Conservation (phyloP, 2,329 filamentous ascomycete species). For the Pseudogymnoascus sp. region DNA sequence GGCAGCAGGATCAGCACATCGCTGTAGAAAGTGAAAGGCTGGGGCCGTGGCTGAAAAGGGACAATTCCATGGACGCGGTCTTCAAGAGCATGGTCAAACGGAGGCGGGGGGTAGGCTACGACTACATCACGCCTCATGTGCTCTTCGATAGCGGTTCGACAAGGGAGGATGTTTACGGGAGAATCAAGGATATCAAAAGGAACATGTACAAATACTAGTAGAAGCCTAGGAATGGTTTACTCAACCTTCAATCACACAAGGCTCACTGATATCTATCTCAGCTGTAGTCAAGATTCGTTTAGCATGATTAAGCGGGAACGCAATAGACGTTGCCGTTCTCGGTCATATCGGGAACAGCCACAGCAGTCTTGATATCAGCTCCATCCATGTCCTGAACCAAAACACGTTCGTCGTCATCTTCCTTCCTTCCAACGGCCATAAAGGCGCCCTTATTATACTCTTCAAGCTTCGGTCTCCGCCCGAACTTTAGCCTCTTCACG, state of each 20-base stretch:
- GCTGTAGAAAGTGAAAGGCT: slow-evolving; percentile 7
- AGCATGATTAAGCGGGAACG: slow-evolving; percentile 16
- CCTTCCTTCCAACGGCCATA: slow-evolving; percentile 16
- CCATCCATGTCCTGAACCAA: slow-evolving; percentile 23
- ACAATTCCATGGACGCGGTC: slow-evolving; percentile 10
- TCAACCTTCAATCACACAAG: background rate
- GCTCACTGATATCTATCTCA: background rate
- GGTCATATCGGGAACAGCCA: slow-evolving; percentile 19
- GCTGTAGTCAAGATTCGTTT: background rate
- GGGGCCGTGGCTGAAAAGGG: slow-evolving; percentile 9
- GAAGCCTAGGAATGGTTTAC: background rate
- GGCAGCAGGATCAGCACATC: slow-evolving; percentile 10
- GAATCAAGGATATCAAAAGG: slow-evolving; percentile 6
- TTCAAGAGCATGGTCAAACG: slow-evolving; percentile 12
- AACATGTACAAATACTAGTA: background rate
- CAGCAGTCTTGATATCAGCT: slow-evolving; percentile 19
- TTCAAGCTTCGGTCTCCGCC: slow-evolving; percentile 20
- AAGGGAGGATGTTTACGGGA: slow-evolving; percentile 10
- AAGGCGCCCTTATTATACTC: slow-evolving; percentile 24
- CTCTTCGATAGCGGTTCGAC: slow-evolving; percentile 8
- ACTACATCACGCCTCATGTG: slow-evolving; percentile 13
- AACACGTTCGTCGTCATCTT: slow-evolving; percentile 19
- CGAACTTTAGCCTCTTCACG: slow-evolving; percentile 22
- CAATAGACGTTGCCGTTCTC: slow-evolving; percentile 22
- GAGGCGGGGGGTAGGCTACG: slow-evolving; percentile 12